Base-by-base conservation (phyloP, 345 rosid species). In the Pugionium cornutum region DNA sequence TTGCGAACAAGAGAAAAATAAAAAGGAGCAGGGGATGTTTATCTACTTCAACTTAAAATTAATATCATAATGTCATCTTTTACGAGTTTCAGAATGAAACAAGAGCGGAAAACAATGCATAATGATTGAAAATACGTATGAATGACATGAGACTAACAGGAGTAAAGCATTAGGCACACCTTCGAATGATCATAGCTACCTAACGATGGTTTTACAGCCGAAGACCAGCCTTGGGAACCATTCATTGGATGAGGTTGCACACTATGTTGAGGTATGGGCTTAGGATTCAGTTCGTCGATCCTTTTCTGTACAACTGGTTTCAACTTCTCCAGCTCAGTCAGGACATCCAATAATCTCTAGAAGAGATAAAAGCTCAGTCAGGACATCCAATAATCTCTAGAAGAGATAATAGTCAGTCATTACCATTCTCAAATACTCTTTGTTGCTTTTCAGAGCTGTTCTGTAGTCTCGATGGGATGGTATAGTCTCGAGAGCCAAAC, bases 401-500 rank as follows among this genome's bases (percentile, higher is more conserved):
- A 18, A 45, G 32, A 9, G 9, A 26, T 3, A 42, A 29, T 37
- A 72, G 52, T 2, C 1, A 53, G 31, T 75, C 2, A 50, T 36
- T 76, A 86, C 97, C 90, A 80, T 84, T 81, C 76, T 89, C 73
- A 86, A 69, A 68, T 76, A 79, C 60, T 70, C 60, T 45, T 82
- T 94, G 53, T 84, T 75, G 72, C 69, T 81, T 66, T 73, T 78
- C 4, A 53, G 41, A 61, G 87, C 78, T 34, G 75, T 50, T 76
- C 82, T 70, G 68, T 86, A 89, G 41, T 88, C 97, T 73, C 86
- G 92, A 78, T 94, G 99, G 44, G 75, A 58, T 2, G 99, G 99
- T 75, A 94, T 89, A 46, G 99, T 94, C 84, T 94, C 99, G 5
- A 84, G 76, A 49, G 83, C 96, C 90, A 94, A 81, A 76, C 99